Conservation (phyloP, 176 grass and related monocot genomes). For the Oryza longistaminata region DNA sequence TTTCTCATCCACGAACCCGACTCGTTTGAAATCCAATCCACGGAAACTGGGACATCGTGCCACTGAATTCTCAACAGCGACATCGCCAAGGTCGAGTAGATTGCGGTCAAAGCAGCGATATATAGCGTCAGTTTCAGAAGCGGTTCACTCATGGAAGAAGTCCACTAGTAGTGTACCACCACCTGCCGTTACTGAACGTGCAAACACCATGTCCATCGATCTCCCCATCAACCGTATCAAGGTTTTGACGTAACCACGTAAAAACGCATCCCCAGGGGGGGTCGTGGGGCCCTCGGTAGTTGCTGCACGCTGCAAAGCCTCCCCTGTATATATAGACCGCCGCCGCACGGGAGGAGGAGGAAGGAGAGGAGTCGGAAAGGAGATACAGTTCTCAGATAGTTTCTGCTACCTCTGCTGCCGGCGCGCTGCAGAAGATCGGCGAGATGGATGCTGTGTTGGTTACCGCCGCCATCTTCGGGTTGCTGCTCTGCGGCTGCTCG, state of each 20-base stretch:
- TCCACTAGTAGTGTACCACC: neutral
- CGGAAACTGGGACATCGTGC: neutral
- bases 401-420: neutral
- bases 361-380: neutral
- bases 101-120: neutral
- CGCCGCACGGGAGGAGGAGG: neutral
- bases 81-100: neutral
- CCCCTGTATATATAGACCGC: conserved; percentile 27
- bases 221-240: neutral
- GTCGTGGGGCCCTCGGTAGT: conserved; percentile 19
- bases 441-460: conserved; percentile 20
- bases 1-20: neutral
- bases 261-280: neutral
- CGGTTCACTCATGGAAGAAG: neutral
- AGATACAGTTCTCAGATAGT: neutral
- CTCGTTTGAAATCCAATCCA: neutral
- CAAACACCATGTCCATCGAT: neutral
- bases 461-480: conserved; percentile 16
- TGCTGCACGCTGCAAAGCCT: neutral
- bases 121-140: neutral
- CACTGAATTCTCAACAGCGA: neutral
- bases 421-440: neutral
- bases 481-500: conserved; percentile 18
- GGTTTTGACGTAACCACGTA: conserved; percentile 1
- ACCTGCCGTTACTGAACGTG: neutral